Evolutionary conservation across 805 yeast genomes (phyloP), one percentile per base, ranked within the genome.

Genomic region (Yarrowia deformans): DNA sequence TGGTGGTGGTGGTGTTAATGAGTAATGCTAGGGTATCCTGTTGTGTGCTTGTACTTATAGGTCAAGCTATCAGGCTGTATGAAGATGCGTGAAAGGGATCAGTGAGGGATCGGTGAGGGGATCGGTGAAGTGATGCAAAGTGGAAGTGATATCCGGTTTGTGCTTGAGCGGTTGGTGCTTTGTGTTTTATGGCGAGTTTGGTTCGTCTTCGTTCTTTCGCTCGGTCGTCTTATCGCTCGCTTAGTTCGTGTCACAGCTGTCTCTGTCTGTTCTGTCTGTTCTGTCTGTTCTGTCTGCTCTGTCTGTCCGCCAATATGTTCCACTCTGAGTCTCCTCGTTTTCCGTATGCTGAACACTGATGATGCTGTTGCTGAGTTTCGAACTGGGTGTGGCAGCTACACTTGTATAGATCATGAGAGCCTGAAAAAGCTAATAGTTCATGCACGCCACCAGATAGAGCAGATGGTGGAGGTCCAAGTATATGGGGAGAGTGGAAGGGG

Each of bases 171-270:
- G 29, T 23, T 23, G 29, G 3, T 4, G 29, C 2, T 23, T 23
- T 23, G 29, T 23, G 29, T 4, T 34, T 34, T 34, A 2, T 34
- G 10, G 37, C 10, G 29, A 34, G 37, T 23, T 39, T 39, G 13
- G 42, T 39, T 6, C 2, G 14, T 16, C 3, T 40, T 16, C 14
- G 6, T 40, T n/a, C n/a, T n/a, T n/a, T n/a, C 43, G n/a, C 18
- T 16, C 19, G 12, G 1, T n/a, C 23, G 23, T 40, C 8, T 43
- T 19, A 19, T 10, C 3, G 3, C 12, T 42, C 46, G 23, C 10
- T 13, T 32, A 13, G 54, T 32, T 49, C 14, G 54, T 49, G 54
- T 49, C 54, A 32, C 54, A 49, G 54, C 54, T 49, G 54, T 32
- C 54, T 49, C 54, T 49, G 54, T 49, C 13, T 49, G 54, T 16